Evolutionary conservation across 2,329 filamentous ascomycete genomes (phyloP), one percentile per base, ranked within the genome.

Genomic region (Trichoderma gracile): DNA sequence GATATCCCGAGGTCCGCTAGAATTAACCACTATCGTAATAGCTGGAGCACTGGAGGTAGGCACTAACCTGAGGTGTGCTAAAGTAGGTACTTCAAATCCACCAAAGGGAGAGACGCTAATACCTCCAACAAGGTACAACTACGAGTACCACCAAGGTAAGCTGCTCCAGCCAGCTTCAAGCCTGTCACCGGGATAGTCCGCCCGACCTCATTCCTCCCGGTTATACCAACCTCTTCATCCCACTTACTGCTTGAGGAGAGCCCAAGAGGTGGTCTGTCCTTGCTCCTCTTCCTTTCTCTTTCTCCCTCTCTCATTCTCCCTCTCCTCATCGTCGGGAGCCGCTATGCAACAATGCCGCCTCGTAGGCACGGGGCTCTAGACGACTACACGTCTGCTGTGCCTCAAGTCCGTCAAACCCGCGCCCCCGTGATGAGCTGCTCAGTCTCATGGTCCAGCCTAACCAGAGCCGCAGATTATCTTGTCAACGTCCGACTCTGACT

Each of bases 401-500:
- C 79, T 45, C 78, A 82, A 74, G 81, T 81, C 67, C 45, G 68
- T 45, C 3, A 45, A 64, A 38, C 25, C 30, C 30, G 10, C 21
- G n/a, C 33, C 33, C 33, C 12, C 12, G 33, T 21, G 10, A 68
- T 68, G 67, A 68, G 5, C 30, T 30, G 23, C 40, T 64, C 14
- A 5, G 19, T 45, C 19, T 5, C 54, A 49, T 59, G 61, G 40
- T 19, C 56, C 59, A 63, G 27, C 62, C 57, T 69, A 66, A 70
- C 62, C 38, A 43, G 2, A 38, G 53, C 5, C 55, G 25, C 50
- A 99, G 92, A 96, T 98, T 70, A 93, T 97, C 67, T 87, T 96
- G 71, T 93, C 94, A 2, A 90, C 93, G 14, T 93, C 93, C 23
- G 94, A 98, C 73, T 85, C 89, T 56, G 95, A 99, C 72, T 98